Conservation (phyloP, 2,329 filamentous ascomycete species). For the Beauveria medogensis region DNA sequence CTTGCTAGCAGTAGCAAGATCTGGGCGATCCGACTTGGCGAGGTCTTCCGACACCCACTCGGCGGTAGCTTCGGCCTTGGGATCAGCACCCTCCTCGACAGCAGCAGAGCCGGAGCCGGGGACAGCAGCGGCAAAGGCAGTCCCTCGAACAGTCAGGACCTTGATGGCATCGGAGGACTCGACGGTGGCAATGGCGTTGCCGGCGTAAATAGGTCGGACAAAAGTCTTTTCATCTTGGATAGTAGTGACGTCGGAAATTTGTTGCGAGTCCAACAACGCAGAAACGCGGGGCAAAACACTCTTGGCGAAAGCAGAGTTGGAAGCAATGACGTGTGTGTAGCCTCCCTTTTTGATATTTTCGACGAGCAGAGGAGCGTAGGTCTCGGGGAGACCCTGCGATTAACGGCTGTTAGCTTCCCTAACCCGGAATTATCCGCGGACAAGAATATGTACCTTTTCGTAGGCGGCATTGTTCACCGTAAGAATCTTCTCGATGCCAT, state of each 20-base stretch:
- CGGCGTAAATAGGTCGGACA: constrained; percentile 92
- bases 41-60: constrained; percentile 95
- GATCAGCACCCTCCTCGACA: constrained; percentile 75
- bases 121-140: constrained; percentile 73
- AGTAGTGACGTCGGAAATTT: constrained; percentile 82
- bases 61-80: constrained; percentile 62
- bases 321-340: constrained; percentile 84
- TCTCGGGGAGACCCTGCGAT: constrained; percentile 75
- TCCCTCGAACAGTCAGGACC: constrained; percentile 85
- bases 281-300: constrained; percentile 85
- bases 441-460: constrained; percentile 63
- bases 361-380: constrained; percentile 82
- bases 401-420: constrained; percentile 6
- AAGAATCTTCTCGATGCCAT: constrained; percentile 86
- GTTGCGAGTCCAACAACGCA: constrained; percentile 83
- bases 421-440: neutral
- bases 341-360: constrained; percentile 96
- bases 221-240: constrained; percentile 92
- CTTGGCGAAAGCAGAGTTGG: constrained; percentile 95
- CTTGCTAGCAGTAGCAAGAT: constrained; percentile 78
- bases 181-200: constrained; percentile 93
- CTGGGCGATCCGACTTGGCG: constrained; percentile 86
- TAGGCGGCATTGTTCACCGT: constrained; percentile 83
- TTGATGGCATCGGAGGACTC: constrained; percentile 82
- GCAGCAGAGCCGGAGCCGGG: constrained; percentile 64